Conservation (phyloP, 176 grass and related monocot species). For the Alopecurus myosuroides region DNA sequence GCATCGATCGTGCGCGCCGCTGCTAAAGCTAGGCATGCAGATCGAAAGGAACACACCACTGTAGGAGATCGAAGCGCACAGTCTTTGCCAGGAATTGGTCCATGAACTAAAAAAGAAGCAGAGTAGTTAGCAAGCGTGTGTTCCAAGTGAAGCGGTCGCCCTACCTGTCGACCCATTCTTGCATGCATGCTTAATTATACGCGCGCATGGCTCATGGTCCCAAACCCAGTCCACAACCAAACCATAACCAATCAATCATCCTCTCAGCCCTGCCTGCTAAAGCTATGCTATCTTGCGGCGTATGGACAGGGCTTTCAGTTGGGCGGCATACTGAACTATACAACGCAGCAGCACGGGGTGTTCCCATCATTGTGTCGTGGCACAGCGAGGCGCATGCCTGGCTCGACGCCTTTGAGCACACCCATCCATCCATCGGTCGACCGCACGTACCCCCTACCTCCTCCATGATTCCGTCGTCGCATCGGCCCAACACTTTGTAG, state of each 20-base stretch:
- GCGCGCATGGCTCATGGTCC: not conserved
- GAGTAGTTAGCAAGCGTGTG: conserved; percentile 11
- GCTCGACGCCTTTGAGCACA: not conserved
- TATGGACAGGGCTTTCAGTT: not conserved
- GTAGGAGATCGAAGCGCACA: too few species aligned
- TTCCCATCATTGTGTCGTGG: not conserved
- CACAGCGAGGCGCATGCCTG: conserved; percentile 3
- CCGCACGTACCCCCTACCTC: too few species aligned
- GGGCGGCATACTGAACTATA: not conserved
- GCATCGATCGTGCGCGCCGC: too few species aligned
- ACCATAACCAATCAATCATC: not conserved
- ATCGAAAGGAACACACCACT: too few species aligned
- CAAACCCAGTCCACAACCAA: not conserved
- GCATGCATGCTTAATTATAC: not conserved
- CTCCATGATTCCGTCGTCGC: not conserved
- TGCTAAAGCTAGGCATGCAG: too few species aligned
- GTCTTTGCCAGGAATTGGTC: too few species aligned
- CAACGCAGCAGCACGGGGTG: not conserved
- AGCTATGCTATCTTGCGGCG: not conserved
- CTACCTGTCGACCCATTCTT: not conserved
- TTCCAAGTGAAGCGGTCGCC: not conserved
- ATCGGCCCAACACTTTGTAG: not conserved
- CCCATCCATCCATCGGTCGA: not conserved
- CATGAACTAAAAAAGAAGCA: too few species aligned
- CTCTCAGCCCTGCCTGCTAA: not conserved